These are phyloP conservation scores for Croton setiger DNA, from an alignment of 441 rosid species.

Conservation along the genomic window DNA sequence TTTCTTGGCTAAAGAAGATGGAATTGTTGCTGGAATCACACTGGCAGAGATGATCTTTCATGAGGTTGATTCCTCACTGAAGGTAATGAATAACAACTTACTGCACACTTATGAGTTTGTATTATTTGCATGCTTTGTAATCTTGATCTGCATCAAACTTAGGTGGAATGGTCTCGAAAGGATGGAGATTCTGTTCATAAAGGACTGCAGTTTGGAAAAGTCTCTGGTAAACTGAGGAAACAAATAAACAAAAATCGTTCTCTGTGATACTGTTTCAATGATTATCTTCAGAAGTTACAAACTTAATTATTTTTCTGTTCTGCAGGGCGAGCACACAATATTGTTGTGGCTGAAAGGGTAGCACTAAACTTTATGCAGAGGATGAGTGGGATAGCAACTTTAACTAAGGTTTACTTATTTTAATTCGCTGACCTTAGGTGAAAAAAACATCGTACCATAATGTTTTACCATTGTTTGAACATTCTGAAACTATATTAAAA, in stretches of 20 bases:
- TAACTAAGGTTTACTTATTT: slow-evolving; percentile 60
- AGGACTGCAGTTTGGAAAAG: slow-evolving; percentile 92
- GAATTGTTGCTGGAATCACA: slow-evolving; percentile 73
- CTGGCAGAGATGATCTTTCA: slow-evolving; percentile 80
- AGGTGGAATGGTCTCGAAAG: slow-evolving; percentile 82
- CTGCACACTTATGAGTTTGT: slow-evolving; percentile 7
- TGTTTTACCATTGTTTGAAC: slow-evolving; percentile 4
- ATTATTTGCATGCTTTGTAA: slow-evolving; percentile 18
- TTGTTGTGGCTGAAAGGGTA: slow-evolving; percentile 89
- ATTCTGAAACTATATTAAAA: not conserved
- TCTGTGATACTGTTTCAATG: not conserved
- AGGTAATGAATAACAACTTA: slow-evolving; percentile 49
- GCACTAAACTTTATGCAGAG: slow-evolving; percentile 93
- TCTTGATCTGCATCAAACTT: slow-evolving; percentile 22
- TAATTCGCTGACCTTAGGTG: slow-evolving; percentile 11
- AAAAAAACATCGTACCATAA: not conserved
- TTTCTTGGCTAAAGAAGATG: slow-evolving; percentile 90
- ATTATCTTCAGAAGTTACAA: not conserved
- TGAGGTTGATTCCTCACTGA: slow-evolving; percentile 75
- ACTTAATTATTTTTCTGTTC: not conserved
- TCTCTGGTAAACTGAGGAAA: slow-evolving; percentile 41
- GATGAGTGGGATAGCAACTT: slow-evolving; percentile 97
- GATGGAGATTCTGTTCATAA: slow-evolving; percentile 82
- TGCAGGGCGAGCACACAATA: slow-evolving; percentile 73
- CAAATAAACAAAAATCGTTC: not conserved